Conservation (phyloP, 2,329 filamentous ascomycete species). For the Rhinocladiella similis region DNA sequence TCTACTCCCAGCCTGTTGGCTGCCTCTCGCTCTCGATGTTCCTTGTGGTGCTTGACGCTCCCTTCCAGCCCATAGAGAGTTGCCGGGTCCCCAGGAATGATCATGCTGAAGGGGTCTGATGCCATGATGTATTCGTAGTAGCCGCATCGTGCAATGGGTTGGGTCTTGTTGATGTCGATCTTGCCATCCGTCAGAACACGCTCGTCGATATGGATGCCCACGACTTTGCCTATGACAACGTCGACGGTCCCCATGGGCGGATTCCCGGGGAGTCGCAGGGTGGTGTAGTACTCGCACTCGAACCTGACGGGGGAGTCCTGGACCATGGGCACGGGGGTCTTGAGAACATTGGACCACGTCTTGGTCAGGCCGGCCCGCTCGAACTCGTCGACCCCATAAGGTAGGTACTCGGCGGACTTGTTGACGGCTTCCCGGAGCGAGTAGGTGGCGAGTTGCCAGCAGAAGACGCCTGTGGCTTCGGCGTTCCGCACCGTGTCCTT, state of each 20-base stretch:
- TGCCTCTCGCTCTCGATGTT: conserved; percentile 22
- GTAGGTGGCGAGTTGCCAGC: conserved; percentile 62
- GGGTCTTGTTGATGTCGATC: conserved; percentile 57
- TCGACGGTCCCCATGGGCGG: conserved; percentile 60
- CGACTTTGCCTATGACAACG: conserved; percentile 58
- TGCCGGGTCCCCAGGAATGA: conserved; percentile 42
- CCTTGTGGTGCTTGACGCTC: conserved; percentile 34
- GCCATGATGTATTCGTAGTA: conserved; percentile 62
- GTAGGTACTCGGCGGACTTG: conserved; percentile 52
- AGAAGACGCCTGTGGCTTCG: conserved; percentile 57
- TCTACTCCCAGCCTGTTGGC: conserved; percentile 8
- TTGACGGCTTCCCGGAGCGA: conserved; percentile 58
- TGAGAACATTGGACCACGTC: conserved; percentile 40
- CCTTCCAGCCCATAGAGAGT: conserved; percentile 42
- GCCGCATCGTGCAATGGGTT: conserved; percentile 61
- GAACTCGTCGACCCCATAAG: conserved; percentile 57
- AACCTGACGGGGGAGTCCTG: conserved; percentile 57
- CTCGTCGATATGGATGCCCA: conserved; percentile 60
- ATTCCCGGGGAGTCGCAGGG: conserved; percentile 56
- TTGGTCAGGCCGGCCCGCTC: conserved; percentile 51
- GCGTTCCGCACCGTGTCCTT: conserved; percentile 61
- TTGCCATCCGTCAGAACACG: conserved; percentile 55
- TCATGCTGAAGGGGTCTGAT: conserved; percentile 60
- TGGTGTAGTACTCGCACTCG: conserved; percentile 59
- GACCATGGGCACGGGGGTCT: conserved; percentile 51